Evolutionary conservation across 1,139 yeast genomes (phyloP), one percentile per base, ranked within the genome.

Genomic region (Meyerozyma sp.): DNA sequence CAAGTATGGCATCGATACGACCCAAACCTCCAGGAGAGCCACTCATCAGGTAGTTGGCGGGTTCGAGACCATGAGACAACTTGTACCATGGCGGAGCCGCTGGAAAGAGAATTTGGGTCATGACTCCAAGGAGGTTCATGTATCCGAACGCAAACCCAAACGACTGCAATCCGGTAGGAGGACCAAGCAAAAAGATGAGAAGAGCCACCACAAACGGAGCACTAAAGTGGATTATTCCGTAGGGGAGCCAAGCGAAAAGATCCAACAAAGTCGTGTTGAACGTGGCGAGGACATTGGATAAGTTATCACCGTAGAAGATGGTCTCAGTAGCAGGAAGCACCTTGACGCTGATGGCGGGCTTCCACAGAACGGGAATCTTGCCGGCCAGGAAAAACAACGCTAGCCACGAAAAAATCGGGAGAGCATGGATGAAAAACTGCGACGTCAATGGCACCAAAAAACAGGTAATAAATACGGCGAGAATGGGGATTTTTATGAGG

Each of bases 71-170:
- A 60, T 93, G 83, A 42, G 83, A 65, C 51, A 80, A 81, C 61
- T 90, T 90, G 63, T 94, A 93, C 99, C 99, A 93, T 30, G 99
- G 99, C 29, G 99, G 96, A 47, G 98, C 97, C 42, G 95, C 89
- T 98, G 98, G 62, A 89, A 90, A 26, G 81, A 53, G 51, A 89
- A 76, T 67, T 93, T 98, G 46, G 79, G 77, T 40, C 72, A 82
- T 59, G 21, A 93, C 98, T 38, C 98, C 98, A 40, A 80, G 60
- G 53, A 90, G 69, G 65, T 91, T 93, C 94, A 93, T 86, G 70
- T 87, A 91, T n/a, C 99, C 99, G 67, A 93, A 90, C 8, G 97
- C 94, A 71, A 90, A 88, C 4, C 91, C 97, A 64, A 84, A 94
- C 5, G 90, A 82, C 49, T 95, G 81, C 42, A 93, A 69, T 8